A percentile compares a stretch with the other conserved stretches of the same genome.
These are phyloP conservation scores for Schizophyllum amplum DNA, from an alignment of 1,284 basidiomycete genomes.

Conservation along the genomic window DNA sequence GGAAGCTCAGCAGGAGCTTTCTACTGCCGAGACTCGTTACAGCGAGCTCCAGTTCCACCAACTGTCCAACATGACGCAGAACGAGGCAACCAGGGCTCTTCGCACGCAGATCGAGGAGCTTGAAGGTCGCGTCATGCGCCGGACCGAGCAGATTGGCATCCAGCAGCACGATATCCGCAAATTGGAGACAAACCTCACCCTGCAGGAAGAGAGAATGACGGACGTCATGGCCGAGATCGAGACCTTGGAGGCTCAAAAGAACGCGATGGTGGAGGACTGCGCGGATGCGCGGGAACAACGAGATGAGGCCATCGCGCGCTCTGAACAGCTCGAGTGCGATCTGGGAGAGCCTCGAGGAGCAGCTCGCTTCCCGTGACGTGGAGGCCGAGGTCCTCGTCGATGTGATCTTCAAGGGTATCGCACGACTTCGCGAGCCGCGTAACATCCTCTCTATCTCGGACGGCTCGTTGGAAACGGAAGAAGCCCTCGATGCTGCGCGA, in stretches of 20 bases:
- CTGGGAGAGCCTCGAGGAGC: constrained; percentile 31
- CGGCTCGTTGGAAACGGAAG: background rate
- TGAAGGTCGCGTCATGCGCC: constrained; percentile 48
- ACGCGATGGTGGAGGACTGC: constrained; percentile 75
- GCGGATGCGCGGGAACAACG: constrained; percentile 61
- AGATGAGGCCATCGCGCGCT: constrained; percentile 45
- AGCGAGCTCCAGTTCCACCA: constrained; percentile 54
- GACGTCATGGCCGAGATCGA: constrained; percentile 66
- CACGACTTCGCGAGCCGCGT: constrained; percentile 17
- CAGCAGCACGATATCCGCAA: constrained; percentile 69
- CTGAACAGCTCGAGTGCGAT: constrained; percentile 50
- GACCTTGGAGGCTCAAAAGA: constrained; percentile 51
- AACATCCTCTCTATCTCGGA: constrained; percentile 12
- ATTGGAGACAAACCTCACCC: constrained; percentile 58
- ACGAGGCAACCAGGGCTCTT: constrained; percentile 44
- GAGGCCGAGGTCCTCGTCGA: constrained; percentile 26
- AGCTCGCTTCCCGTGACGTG: constrained; percentile 23
- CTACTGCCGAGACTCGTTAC: constrained; percentile 48
- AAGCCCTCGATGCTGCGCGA: constrained; percentile 4
- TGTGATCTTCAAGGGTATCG: constrained; percentile 27
- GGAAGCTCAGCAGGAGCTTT: constrained; percentile 41
- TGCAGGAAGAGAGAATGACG: constrained; percentile 62
- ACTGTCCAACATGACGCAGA: constrained; percentile 48
- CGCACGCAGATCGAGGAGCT: constrained; percentile 57
- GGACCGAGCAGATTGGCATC: constrained; percentile 62